A percentile compares a stretch with the other conserved stretches of the same genome.
Conservation (phyloP, 257 asterid genomes). For the Solanum lycopersicoides region DNA sequence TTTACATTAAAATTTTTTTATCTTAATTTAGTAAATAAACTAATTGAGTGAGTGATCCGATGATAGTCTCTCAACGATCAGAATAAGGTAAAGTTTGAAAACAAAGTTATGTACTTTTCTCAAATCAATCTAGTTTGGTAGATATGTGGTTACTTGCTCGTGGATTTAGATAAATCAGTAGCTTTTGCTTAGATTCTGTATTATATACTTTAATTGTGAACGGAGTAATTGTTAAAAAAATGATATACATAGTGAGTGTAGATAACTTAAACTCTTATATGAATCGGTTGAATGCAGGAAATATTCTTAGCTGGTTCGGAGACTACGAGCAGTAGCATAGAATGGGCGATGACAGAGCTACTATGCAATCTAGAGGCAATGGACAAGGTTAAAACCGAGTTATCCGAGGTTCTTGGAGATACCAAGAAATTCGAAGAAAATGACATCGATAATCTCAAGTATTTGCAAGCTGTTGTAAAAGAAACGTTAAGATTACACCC, state of each 20-base stretch:
- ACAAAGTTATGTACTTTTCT: neutral
- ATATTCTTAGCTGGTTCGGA: constrained; percentile 63
- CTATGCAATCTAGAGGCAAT: constrained; percentile 39
- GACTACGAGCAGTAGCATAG: constrained; percentile 52
- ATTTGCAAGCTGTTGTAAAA: constrained; percentile 42
- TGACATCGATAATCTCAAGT: constrained; percentile 37
- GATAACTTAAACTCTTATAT: neutral
- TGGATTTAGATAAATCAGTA: neutral
- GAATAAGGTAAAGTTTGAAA: neutral
- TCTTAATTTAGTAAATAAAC: neutral
- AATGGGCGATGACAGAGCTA: constrained; percentile 71
- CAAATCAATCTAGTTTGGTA: neutral
- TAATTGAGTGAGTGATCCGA: neutral
- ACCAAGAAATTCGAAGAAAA: constrained; percentile 28
- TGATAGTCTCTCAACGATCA: neutral
- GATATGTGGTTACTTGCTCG: neutral
- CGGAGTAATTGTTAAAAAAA: neutral
- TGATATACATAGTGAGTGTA: neutral
- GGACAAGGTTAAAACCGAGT: constrained; percentile 31
- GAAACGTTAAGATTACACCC: constrained; percentile 47
- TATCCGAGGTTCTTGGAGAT: constrained; percentile 23
- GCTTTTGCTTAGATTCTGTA: neutral
- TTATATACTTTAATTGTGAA: neutral
- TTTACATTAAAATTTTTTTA: too few species aligned
- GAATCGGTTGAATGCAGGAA: constrained; percentile 24